Conservation (phyloP, 148 eudicot genomes). For the Persicaria maculosa region DNA sequence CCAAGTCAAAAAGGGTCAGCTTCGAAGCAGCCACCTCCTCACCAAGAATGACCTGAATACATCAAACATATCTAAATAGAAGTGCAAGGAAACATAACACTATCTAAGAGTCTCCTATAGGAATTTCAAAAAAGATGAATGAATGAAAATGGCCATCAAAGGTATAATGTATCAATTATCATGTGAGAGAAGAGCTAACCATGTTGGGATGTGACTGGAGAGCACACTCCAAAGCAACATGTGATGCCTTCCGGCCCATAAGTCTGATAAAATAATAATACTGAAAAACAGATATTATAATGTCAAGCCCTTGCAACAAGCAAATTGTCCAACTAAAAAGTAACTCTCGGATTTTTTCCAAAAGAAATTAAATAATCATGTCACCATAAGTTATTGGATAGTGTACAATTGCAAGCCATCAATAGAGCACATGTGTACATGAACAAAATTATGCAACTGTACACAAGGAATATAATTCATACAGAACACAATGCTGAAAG, state of each 20-base stretch:
- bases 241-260: conserved; percentile 98
- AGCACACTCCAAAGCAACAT: conserved; percentile 96
- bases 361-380: not conserved
- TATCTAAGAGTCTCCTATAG: not conserved
- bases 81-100: not conserved
- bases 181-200: conserved; percentile 38
- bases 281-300: conserved; percentile 26
- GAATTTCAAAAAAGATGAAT: not conserved
- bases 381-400: not conserved
- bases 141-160: not conserved
- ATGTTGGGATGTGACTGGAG: conserved; percentile 97
- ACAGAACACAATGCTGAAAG: not conserved
- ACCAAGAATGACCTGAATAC: conserved; percentile 72
- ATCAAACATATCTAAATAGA: conserved; percentile 1
- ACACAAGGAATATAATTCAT: not conserved
- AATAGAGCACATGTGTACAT: not conserved
- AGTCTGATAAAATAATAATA: conserved; percentile 94
- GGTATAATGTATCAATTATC: not conserved
- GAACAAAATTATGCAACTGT: not conserved
- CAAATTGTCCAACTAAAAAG: not conserved
- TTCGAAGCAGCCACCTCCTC: conserved; percentile 97
- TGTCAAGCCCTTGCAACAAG: conserved; percentile 4
- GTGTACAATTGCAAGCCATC: not conserved
- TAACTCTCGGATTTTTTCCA: not conserved
- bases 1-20: conserved; percentile 84